Evolutionary conservation across 441 rosid species (phyloP), one percentile per base, ranked within the genome.

Genomic region (Erodium texanum): DNA sequence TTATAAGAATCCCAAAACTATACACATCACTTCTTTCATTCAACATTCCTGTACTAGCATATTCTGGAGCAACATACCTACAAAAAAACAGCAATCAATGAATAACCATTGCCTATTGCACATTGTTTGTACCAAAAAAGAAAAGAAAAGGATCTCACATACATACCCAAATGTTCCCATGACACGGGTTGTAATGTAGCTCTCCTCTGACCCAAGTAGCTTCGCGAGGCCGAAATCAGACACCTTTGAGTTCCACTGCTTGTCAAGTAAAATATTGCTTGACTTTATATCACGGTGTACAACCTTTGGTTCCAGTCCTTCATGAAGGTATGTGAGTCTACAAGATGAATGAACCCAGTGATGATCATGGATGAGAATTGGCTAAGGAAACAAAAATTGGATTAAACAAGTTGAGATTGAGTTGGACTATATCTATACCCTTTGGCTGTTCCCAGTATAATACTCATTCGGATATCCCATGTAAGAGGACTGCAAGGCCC

Each of bases 111-210:
- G 0, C 62, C 23, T 54, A 18, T 18, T 18, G 61, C 61, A 54
- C 61, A 54, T 54, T 1, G 65, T 2, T 3, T 0, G 38, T 36
- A n/a, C 36, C 36, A 32, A 32, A 19, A 18, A 24, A 27, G 9
- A 77, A 0, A 23, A 22, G 16, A 10, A 19, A 8, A 56, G 14
- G 36, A 65, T 66, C 61, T n/a, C 58, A 32, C 36, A 32, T 32
- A 56, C 81, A 75, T 67, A 86, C 98, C 99, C 99, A 65, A 92
- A 94, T 68, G 99, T 94, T 80, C 99, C 99, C 99, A 94, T 92
- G 61, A 92, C 98, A 67, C 98, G 80, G 70, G 99, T 94, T 5
- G 97, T 89, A 65, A 94, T 96, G 81, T 94, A 93, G 76, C 92
- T 94, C 83, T 85, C 88, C 74, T 96, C 99, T 58, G 91, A 88